These are phyloP conservation scores for Golubevia sp. DNA, from an alignment of 1,284 basidiomycete species.

Conservation along the genomic window DNA sequence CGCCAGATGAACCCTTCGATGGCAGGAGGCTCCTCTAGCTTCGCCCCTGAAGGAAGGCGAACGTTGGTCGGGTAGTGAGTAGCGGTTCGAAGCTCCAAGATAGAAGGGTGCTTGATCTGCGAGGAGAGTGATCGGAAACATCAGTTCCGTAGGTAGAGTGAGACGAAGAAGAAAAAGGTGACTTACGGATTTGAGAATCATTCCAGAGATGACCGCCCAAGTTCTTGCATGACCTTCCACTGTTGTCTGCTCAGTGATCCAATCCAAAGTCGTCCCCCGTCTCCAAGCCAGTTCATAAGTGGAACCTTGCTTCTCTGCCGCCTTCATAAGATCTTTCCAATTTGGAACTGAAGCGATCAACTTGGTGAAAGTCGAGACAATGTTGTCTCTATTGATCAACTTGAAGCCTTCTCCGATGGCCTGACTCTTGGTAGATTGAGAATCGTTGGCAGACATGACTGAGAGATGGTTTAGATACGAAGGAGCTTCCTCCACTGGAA, in stretches of 20 bases:
- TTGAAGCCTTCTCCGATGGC: constrained; percentile 60
- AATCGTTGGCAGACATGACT: neutral
- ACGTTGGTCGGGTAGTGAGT: constrained; percentile 71
- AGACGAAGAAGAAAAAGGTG: neutral
- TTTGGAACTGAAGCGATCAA: constrained; percentile 68
- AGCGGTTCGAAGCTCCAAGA: constrained; percentile 74
- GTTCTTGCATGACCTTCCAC: constrained; percentile 69
- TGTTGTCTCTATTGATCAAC: constrained; percentile 69
- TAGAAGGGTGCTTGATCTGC: constrained; percentile 63
- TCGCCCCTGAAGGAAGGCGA: constrained; percentile 67
- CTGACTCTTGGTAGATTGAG: neutral
- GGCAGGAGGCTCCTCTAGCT: constrained; percentile 72
- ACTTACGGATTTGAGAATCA: constrained; percentile 72
- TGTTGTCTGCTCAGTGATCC: constrained; percentile 76
- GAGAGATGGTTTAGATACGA: constrained; percentile 55
- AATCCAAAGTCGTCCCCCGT: constrained; percentile 73
- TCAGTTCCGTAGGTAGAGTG: constrained; percentile 17
- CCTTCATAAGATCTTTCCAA: constrained; percentile 71
- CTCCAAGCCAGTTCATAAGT: constrained; percentile 78
- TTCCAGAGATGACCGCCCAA: constrained; percentile 75
- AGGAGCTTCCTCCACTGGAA: constrained; percentile 46
- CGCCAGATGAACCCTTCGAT: constrained; percentile 78
- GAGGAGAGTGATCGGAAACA: neutral
- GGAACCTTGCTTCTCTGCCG: constrained; percentile 67
- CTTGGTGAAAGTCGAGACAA: constrained; percentile 69